Evolutionary conservation across 1,284 basidiomycete genomes (phyloP).

Genomic region (Marasmius sp.): DNA sequence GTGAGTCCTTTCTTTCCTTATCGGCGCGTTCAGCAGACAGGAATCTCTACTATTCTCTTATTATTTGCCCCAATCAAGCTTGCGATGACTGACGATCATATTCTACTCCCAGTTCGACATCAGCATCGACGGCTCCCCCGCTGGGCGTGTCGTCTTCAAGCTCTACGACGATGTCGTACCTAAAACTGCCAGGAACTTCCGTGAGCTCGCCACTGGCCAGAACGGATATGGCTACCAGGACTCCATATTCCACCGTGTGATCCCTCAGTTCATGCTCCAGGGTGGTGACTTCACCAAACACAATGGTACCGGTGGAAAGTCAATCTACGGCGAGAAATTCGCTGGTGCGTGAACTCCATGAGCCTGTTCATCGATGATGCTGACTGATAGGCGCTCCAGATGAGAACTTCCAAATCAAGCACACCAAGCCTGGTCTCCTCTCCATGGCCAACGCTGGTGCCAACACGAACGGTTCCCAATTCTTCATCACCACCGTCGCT

Average conservation of each 20-base stretch:
- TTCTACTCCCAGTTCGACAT: constrained; percentile 73
- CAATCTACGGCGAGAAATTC: constrained; percentile 88
- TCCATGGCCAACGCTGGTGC: constrained; percentile 88
- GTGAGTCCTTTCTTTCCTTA: constrained; percentile 4
- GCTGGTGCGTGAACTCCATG: constrained; percentile 43
- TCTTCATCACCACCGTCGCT: constrained; percentile 86
- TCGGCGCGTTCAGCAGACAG: background rate
- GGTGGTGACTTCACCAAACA: constrained; percentile 74
- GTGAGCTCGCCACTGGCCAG: constrained; percentile 76
- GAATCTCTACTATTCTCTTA: background rate
- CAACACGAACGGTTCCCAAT: constrained; percentile 77
- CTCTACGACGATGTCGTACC: constrained; percentile 70
- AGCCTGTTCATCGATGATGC: background rate
- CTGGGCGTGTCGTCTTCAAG: constrained; percentile 76
- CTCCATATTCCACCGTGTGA: constrained; percentile 84
- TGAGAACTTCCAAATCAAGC: constrained; percentile 84
- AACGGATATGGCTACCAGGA: constrained; percentile 69
- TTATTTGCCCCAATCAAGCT: too few species aligned
- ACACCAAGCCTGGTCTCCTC: constrained; percentile 79
- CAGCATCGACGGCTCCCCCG: constrained; percentile 64
- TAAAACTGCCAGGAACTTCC: constrained; percentile 81
- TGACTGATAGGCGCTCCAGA: constrained; percentile 43
- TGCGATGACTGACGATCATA: background rate
- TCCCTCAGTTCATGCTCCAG: constrained; percentile 85
- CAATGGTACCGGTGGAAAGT: constrained; percentile 88